phyloP scores from a whole-genome alignment of 805 yeast genomes.

The Lachancea lanzarotensis region DNA sequence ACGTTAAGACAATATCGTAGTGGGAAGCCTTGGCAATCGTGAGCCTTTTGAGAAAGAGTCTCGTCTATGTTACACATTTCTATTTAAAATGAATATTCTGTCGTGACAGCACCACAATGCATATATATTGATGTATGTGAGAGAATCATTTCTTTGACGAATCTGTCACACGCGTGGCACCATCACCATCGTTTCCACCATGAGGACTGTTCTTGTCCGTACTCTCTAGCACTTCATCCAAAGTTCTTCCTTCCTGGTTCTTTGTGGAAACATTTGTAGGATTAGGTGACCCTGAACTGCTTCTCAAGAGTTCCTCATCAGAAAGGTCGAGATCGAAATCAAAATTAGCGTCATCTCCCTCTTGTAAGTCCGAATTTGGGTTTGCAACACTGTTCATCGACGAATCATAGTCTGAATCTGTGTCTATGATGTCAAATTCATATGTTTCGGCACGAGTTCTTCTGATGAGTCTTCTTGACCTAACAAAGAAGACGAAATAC shows the following conservation, averaged over 20 bases:
- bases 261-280: background rate
- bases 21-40: too few relatives aligned
- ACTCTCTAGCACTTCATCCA: conserved; percentile 1
- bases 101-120: background rate
- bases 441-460: conserved; percentile 63
- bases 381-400: conserved; percentile 20
- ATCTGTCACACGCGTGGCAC: background rate
- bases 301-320: conserved; percentile 23
- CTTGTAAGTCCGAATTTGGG: conserved; percentile 10
- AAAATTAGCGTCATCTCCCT: conserved; percentile 16
- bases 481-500: conserved; percentile 40
- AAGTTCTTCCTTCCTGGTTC: background rate
- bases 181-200: background rate
- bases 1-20: background rate
- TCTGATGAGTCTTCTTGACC: conserved; percentile 38
- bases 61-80: background rate
- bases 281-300: conserved; percentile 3
- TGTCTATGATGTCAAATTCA: conserved; percentile 72
- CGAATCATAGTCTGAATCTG: conserved; percentile 41
- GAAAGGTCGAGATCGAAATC: conserved; percentile 32
- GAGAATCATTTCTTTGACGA: background rate
- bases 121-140: background rate
- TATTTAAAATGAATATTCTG: background rate
- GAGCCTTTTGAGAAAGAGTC: background rate
- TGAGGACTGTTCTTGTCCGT: background rate